Percentiles rank a stretch among this genome's conserved stretches.
These are phyloP conservation scores for Heliocybe sulcata DNA, from an alignment of 1,284 basidiomycete genomes.

Conservation along the genomic window DNA sequence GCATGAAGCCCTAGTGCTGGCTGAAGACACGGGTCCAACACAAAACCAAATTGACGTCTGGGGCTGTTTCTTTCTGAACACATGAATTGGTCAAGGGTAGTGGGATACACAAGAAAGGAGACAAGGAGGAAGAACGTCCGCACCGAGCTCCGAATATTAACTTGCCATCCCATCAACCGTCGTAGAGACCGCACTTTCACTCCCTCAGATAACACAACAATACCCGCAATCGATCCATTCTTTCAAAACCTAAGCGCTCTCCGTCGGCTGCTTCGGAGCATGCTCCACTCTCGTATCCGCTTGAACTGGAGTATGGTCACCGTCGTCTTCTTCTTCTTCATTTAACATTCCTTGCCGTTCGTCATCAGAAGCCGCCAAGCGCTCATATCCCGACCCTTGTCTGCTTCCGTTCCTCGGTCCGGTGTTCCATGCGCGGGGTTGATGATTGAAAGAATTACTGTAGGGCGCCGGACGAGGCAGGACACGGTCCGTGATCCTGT, in stretches of 20 bases:
- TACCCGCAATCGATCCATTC: neutral
- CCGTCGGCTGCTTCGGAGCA: neutral
- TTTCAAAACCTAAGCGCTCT: neutral
- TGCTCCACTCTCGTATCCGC: neutral
- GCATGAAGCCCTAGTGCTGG: too few relatives aligned
- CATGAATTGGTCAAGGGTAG: neutral
- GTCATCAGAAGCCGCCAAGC: neutral
- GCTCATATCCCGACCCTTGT: slow-evolving; percentile 2
- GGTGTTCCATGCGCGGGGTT: neutral
- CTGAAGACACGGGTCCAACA: too few relatives aligned
- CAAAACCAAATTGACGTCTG: too few relatives aligned
- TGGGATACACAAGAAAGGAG: neutral
- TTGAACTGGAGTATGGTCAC: slow-evolving; percentile 7
- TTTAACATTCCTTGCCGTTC: slow-evolving; percentile 1
- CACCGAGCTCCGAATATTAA: neutral
- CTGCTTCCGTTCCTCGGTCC: slow-evolving; percentile 8
- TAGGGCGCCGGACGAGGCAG: slow-evolving; percentile 10
- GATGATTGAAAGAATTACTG: neutral
- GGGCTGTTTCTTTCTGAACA: too few relatives aligned
- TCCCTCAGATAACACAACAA: neutral
- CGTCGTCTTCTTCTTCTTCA: neutral
- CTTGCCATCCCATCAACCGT: neutral
- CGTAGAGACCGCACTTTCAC: neutral
- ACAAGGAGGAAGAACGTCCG: neutral
- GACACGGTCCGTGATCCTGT: slow-evolving; percentile 17